Evolutionary conservation across 768 basidiomycete genomes (phyloP), one percentile per base, ranked within the genome.

Genomic region (Lactarius sp.): DNA sequence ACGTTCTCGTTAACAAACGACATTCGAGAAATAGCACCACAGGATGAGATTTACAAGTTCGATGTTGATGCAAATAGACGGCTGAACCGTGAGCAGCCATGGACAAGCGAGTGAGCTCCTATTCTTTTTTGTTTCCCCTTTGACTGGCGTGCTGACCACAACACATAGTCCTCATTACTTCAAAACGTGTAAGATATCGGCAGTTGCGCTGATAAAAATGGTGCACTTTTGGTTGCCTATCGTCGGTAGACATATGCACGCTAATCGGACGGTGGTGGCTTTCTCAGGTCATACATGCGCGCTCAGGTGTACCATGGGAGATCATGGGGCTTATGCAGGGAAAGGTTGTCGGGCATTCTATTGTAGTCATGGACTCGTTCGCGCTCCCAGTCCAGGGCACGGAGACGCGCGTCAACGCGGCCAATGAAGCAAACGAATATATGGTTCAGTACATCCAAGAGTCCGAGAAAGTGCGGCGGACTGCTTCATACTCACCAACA

Each of bases 291-390:
- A 98, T 98, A 73, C 96, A 98, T 74, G 96, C 96, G 37, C 86
- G 96, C 56, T 98, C 96, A 2, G 96, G 96, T 63, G 96, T 97
- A 6, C 89, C 90, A 62, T 92, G 98, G 78, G 96, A 99, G 77
- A 97, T 99, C 72, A 99, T 99, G 96, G 96, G 96, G 10, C 83
- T 98, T 37, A 97, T 99, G 94, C 95, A 97, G 75, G 95, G 95
- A 61, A 96, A 97, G 76, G 88, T 97, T 42, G 77, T 91, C 9
- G 88, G 84, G 2, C 86, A 86, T 66, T 80, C 87, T 1, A 77
- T 90, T 42, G 86, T 91, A 14, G 86, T 99, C 71, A 88, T 97
- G 85, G 97, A 99, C 75, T 94, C 93, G 12, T 98, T 98, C 68
- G 95, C 97, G 5, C 79, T 99, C 4, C 97, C 97, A 1, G 96